Evolutionary conservation across 768 basidiomycete genomes (phyloP).

Genomic region (Phanerodontia chrysosporium): DNA sequence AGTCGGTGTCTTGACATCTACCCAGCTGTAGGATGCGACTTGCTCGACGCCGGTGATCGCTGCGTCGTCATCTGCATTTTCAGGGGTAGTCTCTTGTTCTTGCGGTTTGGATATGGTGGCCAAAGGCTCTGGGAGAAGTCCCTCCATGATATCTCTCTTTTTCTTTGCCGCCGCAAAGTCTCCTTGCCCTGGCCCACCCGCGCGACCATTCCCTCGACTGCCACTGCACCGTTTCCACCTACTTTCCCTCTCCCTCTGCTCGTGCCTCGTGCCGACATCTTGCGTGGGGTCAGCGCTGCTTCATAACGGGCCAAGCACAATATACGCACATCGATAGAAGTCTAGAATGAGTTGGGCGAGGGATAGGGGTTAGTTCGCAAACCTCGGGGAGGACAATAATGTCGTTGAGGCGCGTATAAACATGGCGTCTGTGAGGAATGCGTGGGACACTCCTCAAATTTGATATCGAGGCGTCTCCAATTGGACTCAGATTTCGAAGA

Average conservation of each 20-base stretch:
- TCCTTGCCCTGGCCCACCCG: background rate
- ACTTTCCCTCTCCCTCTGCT: too few relatives aligned
- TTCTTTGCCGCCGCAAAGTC: background rate
- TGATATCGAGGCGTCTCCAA: too few relatives aligned
- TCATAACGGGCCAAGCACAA: too few relatives aligned
- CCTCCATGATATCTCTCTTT: background rate
- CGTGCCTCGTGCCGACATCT: too few relatives aligned
- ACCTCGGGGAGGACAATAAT: too few relatives aligned
- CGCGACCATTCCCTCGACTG: background rate
- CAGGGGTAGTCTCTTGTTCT: background rate
- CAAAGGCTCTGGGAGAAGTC: background rate
- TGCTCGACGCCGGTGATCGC: conserved; percentile 16
- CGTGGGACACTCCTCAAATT: too few relatives aligned
- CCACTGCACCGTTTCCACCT: too few relatives aligned
- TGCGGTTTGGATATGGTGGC: background rate
- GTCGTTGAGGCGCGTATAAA: too few relatives aligned
- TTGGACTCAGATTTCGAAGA: background rate
- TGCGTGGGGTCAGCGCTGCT: too few relatives aligned
- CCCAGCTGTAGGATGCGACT: conserved; percentile 30
- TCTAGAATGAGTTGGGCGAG: too few relatives aligned
- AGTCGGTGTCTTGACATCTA: conserved; percentile 15
- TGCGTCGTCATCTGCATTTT: background rate
- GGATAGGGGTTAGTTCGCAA: too few relatives aligned
- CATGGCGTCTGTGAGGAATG: background rate
- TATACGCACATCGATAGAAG: too few relatives aligned